Base-by-base conservation (phyloP, 2,329 filamentous ascomycete species). In the Tolypocladium capitatum region DNA sequence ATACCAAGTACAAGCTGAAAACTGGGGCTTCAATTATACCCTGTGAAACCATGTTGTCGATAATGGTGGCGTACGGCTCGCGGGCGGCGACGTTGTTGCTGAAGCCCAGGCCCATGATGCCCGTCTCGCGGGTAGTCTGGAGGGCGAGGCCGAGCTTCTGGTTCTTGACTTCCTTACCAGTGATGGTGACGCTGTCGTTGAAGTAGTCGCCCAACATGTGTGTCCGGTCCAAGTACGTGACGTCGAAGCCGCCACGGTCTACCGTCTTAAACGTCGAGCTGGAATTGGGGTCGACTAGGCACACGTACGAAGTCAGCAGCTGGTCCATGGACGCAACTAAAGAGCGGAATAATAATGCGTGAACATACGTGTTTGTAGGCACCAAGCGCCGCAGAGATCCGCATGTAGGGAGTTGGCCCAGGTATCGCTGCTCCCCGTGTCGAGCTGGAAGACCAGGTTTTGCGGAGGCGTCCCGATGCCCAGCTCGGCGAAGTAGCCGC, bases 1-100 rank as follows among this genome's bases (percentile, higher is more conserved):
- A 24, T 57, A 72, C 69, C 48, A 79, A 68, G 69, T 81, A 87
- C 27, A 89, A 64, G 51, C 81, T 86, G 65, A 84, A 88, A 4
- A 80, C 80, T 55, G 78, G 76, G 28, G 71, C 72, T 47, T 73
- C 70, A 58, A 86, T 85, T 45, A 76, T 60, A 38, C 75, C 76
- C 56, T 85, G 74, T 27, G 74, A 61, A 21, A 78, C 72, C 60
- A 92, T 72, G 54, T 78, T 71, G 60, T 81, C 74, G 18, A 87
- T 71, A 31, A 91, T 68, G 58, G 85, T 78, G 14, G 69, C 67
- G 57, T 78, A 78, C 0, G 63, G 59, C 5, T 50, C 57, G 1
- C 40, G 32, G 13, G 76, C 60, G 21, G 71, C 68, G 49, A 74
- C 72, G 52, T 71, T 76, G 28, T 67, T 60, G 51, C 69, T 67